Evolutionary conservation across 2,329 filamentous ascomycete species (phyloP).

Genomic region (Venturia carpophila): DNA sequence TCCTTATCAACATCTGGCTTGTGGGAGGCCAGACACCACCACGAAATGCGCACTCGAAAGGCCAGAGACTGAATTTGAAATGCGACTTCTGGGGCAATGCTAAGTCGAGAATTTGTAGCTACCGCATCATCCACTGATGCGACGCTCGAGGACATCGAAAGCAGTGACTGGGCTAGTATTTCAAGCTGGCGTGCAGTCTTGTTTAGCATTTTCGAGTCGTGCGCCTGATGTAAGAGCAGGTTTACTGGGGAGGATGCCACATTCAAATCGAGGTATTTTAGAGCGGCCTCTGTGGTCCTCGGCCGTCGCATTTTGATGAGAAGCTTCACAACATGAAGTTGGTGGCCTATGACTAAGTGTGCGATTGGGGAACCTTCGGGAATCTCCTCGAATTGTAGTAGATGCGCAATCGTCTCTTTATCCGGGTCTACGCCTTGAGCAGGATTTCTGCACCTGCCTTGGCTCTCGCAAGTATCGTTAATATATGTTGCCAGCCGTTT

Average conservation of each 20-base stretch:
- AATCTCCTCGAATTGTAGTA: constrained; percentile 53
- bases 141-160: constrained; percentile 61
- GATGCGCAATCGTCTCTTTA: constrained; percentile 45
- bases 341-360: constrained; percentile 52
- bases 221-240: constrained; percentile 45
- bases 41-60: constrained; percentile 52
- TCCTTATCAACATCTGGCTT: constrained; percentile 42
- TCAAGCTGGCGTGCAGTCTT: constrained; percentile 62
- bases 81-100: constrained; percentile 48
- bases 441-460: neutral
- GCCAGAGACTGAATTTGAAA: constrained; percentile 59
- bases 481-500: constrained; percentile 45
- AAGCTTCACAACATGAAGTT: constrained; percentile 57
- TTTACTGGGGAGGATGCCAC: constrained; percentile 51
- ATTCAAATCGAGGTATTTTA: constrained; percentile 48
- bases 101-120: constrained; percentile 42
- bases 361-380: constrained; percentile 32
- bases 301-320: constrained; percentile 54
- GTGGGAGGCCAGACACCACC: constrained; percentile 58
- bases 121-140: constrained; percentile 51
- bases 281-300: constrained; percentile 48
- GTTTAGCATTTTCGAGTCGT: constrained; percentile 34
- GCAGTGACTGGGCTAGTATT: constrained; percentile 54
- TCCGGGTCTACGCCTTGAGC: neutral
- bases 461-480: constrained; percentile 19